Evolutionary conservation across 352 stramenopile genomes (phyloP), one percentile per base, ranked within the genome.

Genomic region (Phytophthora fragariae): DNA sequence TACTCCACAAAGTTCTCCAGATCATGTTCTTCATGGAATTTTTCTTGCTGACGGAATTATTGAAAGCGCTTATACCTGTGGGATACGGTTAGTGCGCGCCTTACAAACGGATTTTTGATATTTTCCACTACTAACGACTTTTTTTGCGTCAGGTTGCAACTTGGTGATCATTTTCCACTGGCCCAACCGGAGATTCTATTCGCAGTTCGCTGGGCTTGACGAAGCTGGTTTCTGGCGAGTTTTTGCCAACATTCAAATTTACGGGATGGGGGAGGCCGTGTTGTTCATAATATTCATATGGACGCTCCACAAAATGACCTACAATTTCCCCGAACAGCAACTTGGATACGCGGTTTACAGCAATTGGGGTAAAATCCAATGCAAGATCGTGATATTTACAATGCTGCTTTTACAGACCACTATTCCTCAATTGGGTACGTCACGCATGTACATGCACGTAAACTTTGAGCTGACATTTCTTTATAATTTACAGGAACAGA

Each of bases 1-100:
- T 80, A 1, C 41, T 75, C 11, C 62, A 63, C 37, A 70, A 67
- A 35, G 37, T 63, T 53, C 76, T 82, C 4, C 56, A 72, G 24
- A 61, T 81, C 17, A 52, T 85, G 35, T 76, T 75, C 57, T 52
- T 79, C 17, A 75, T 54, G 7, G 75, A 85, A 37, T 83, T 81
- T 47, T 37, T 81, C 2, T 35, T 80, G 11, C 54, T 83, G 6
- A 65, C 72, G 19, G 64, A 83, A 41, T 79, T 75, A 31, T 61
- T 75, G 27, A 73, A 85, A 68, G 64, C 82, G 14, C 27, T 81
- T 10, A 63, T 79, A 2, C 72, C 72, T 5, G 10, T 72, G 10
- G 33, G 76, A 14, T 81, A 85, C 49, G 54, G 75, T 86, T 19
- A 59, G 65, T 68, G 4, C 21, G 31, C 15, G 1, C 21, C 29